phyloP scores from a whole-genome alignment of 768 basidiomycete genomes.

The Mycena chlorophos region DNA sequence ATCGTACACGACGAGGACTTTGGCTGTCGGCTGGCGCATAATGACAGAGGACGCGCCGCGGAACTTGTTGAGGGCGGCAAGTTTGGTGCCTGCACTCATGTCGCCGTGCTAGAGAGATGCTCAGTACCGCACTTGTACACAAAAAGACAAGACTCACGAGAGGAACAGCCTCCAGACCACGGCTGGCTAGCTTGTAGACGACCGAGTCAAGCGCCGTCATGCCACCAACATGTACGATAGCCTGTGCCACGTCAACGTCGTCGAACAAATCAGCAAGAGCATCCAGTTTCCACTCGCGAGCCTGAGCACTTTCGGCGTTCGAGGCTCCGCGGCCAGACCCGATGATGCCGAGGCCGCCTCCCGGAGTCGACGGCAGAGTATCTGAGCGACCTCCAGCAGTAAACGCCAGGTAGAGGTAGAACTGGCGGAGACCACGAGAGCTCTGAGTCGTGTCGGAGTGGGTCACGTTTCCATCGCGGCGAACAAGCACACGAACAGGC shows the following conservation, averaged over 20 bases:
- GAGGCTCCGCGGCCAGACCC: constrained; percentile 86
- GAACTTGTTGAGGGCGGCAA: constrained; percentile 85
- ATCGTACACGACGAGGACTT: constrained; percentile 90
- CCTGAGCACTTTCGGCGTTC: constrained; percentile 80
- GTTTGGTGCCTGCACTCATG: constrained; percentile 81
- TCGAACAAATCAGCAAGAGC: constrained; percentile 89
- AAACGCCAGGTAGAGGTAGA: constrained; percentile 94
- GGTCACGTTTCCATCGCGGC: constrained; percentile 83
- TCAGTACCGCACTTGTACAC: constrained; percentile 17
- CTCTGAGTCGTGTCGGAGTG: constrained; percentile 65
- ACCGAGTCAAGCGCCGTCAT: constrained; percentile 86
- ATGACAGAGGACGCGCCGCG: constrained; percentile 56
- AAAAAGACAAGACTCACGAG: constrained; percentile 57
- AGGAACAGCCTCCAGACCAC: constrained; percentile 85
- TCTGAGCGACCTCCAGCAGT: constrained; percentile 80
- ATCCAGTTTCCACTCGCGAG: constrained; percentile 93
- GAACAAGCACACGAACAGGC: constrained; percentile 95
- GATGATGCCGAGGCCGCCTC: constrained; percentile 81
- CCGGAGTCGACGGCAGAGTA: constrained; percentile 41
- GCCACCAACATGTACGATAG: constrained; percentile 86
- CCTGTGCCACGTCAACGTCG: constrained; percentile 77
- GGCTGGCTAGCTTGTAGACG: constrained; percentile 83
- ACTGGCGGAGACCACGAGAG: constrained; percentile 87
- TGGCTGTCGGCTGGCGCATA: constrained; percentile 66
- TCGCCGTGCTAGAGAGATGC: constrained; percentile 71